These are phyloP conservation scores for Solanum rostratum DNA, from an alignment of 257 asterid genomes.

Conservation along the genomic window DNA sequence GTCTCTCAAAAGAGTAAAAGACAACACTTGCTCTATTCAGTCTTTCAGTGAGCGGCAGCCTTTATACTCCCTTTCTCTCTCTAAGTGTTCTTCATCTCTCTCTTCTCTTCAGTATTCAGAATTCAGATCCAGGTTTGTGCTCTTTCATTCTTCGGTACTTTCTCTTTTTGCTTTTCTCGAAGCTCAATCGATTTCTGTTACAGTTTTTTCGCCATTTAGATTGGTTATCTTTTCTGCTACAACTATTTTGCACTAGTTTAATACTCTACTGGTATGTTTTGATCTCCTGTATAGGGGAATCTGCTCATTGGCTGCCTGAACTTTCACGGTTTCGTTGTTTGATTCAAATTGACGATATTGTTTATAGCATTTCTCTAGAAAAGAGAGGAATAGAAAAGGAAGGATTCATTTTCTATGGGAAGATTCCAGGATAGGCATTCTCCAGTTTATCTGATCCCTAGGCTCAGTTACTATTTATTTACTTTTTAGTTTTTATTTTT, in stretches of 20 bases:
- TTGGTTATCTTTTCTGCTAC: neutral
- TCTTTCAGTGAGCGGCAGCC: neutral
- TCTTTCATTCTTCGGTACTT: neutral
- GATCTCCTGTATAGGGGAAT: neutral
- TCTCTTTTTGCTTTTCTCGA: neutral
- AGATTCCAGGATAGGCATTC: neutral
- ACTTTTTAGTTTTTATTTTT: neutral
- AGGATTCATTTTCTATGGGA: neutral
- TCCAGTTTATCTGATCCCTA: neutral
- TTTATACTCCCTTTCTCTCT: neutral
- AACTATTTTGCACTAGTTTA: neutral
- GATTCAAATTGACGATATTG: neutral
- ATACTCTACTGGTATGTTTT: neutral
- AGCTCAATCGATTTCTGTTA: neutral
- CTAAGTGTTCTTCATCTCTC: neutral
- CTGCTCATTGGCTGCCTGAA: neutral
- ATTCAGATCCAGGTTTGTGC: neutral
- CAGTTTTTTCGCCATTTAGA: neutral
- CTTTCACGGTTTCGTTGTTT: neutral
- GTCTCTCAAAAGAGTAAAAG: neutral
- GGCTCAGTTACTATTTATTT: neutral
- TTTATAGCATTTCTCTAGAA: neutral
- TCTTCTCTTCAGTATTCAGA: neutral
- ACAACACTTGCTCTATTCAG: neutral
- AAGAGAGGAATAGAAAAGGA: neutral